A percentile compares a stretch with the other conserved stretches of the same genome.
Evolutionary conservation across 495 filamentous ascomycete genomes (phyloP).

Genomic region (Aspergillus baeticus): DNA sequence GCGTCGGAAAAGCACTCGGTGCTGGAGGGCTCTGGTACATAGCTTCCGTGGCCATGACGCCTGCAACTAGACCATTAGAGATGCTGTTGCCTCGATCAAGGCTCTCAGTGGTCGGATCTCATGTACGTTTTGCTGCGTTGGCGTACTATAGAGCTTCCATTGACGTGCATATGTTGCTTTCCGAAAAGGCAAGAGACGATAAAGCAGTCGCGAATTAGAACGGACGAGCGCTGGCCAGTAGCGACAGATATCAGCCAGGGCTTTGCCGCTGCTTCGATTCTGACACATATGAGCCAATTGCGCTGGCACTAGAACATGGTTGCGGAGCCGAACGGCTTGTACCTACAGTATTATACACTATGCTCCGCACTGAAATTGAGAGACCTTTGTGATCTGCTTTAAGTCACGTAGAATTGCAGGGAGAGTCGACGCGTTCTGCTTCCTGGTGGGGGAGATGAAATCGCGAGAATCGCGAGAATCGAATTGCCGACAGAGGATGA

Average conservation of each 20-base stretch:
- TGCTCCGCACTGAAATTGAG: background rate
- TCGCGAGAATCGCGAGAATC: background rate
- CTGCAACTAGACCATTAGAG: conserved; percentile 13
- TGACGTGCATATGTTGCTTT: conserved; percentile 10
- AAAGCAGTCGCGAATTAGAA: background rate
- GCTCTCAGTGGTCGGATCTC: background rate
- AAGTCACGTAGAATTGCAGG: background rate
- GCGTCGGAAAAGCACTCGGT: conserved; percentile 57
- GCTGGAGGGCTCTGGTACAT: conserved; percentile 22
- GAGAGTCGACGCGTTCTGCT: background rate
- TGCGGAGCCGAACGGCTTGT: conserved; percentile 1
- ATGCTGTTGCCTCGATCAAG: conserved; percentile 1
- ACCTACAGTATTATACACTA: conserved; percentile 13
- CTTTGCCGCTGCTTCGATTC: conserved; percentile 12
- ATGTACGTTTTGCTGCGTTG: background rate
- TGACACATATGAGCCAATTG: conserved; percentile 7
- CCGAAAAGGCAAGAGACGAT: background rate
- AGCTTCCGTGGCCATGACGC: conserved; percentile 29
- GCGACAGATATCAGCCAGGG: conserved; percentile 5
- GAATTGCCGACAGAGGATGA: background rate
- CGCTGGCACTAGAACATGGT: conserved; percentile 4
- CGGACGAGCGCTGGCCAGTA: conserved; percentile 28
- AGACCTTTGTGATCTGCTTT: background rate
- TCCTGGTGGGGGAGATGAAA: background rate
- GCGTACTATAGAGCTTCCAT: conserved; percentile 8